A percentile compares a stretch with the other conserved stretches of the same genome.
These are phyloP conservation scores for Tricholoma saponaceum DNA, from an alignment of 768 basidiomycete species.

Conservation along the genomic window DNA sequence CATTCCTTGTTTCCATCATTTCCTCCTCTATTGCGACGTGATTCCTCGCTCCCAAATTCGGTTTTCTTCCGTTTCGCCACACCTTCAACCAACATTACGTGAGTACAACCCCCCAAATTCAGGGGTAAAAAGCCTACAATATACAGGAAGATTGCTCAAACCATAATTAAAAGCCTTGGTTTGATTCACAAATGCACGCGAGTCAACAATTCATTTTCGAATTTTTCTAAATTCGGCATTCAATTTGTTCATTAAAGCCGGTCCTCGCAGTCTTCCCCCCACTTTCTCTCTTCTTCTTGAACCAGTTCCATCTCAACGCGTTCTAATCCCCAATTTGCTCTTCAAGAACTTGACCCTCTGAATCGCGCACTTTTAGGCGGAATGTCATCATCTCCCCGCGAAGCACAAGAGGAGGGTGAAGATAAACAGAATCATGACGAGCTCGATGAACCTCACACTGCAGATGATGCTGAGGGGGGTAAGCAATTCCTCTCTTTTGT, in stretches of 20 bases:
- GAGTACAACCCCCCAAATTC: slow-evolving; percentile 53
- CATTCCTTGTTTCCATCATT: slow-evolving; percentile 14
- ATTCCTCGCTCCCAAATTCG: slow-evolving; percentile 29
- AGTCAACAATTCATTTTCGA: slow-evolving; percentile 64
- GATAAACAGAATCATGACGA: slow-evolving; percentile 60
- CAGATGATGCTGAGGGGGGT: slow-evolving; percentile 38
- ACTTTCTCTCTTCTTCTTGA: slow-evolving; percentile 45
- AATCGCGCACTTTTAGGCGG: slow-evolving; percentile 25
- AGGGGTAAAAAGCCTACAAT: slow-evolving; percentile 46
- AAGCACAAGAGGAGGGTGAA: slow-evolving; percentile 46
- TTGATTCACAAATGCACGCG: slow-evolving; percentile 59
- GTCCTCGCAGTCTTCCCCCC: slow-evolving; percentile 59
- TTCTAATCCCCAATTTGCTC: slow-evolving; percentile 23
- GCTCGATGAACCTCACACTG: slow-evolving; percentile 43
- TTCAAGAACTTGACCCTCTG: slow-evolving; percentile 15
- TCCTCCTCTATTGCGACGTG: slow-evolving; percentile 18
- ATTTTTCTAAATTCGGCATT: slow-evolving; percentile 68
- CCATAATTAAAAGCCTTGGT: slow-evolving; percentile 57
- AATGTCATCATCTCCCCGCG: slow-evolving; percentile 62
- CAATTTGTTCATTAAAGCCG: slow-evolving; percentile 77
- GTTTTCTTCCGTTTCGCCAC: slow-evolving; percentile 25
- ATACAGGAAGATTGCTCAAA: slow-evolving; percentile 43
- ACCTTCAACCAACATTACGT: slow-evolving; percentile 44
- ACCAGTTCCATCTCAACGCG: slow-evolving; percentile 30
- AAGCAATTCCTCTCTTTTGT: slow-evolving; percentile 18